Base-by-base conservation (phyloP, 2,329 filamentous ascomycete genomes). In the Verticillium klebahnii region DNA sequence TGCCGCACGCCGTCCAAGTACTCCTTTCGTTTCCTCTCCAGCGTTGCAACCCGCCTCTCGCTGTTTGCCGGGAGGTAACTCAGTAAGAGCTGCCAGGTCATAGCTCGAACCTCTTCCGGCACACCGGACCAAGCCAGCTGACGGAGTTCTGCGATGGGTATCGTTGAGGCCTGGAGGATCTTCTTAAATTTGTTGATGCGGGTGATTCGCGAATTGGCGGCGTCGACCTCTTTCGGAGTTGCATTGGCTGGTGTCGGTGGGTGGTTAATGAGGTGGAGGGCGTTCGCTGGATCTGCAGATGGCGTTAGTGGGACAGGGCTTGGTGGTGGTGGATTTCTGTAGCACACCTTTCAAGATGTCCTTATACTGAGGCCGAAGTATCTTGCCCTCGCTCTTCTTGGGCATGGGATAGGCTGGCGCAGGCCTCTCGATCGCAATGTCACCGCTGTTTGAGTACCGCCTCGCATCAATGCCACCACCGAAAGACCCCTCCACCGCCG, bases 171-270 rank as follows among this genome's bases (percentile, higher is more conserved):
- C 77, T 99, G 95, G 7, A 99, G 82, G 59, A 99, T 91, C 69
- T 90, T 90, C 76, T 99, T 99, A 79, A 99, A 99, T 73, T 98
- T 98, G 78, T 99, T 97, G 73, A 99, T 99, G 65, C 95, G 89
- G 7, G 91, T 90, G 69, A 97, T 95, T 63, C 92, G 88, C 55
- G 93, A 90, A 61, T 91, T 93, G 72, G 96, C 89, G 14, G 89
- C 89, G 71, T 98, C 94, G 19, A 89, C 81, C 72, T 97, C 92
- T 73, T 96, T 98, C 1, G 89, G 83, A 1, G 88, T 85, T 2
- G 93, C 92, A 71, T 90, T 89, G 31, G 84, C 77, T 12, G 92
- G 87, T 56, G 91, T 81, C 0, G 91, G 79, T 6, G 93, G 88
- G 75, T 99, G 93, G 69, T 91, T 91, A 69, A 99, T 98, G 8